Base-by-base conservation (phyloP, 1,284 basidiomycete genomes). In the Veloboletus limbatus region DNA sequence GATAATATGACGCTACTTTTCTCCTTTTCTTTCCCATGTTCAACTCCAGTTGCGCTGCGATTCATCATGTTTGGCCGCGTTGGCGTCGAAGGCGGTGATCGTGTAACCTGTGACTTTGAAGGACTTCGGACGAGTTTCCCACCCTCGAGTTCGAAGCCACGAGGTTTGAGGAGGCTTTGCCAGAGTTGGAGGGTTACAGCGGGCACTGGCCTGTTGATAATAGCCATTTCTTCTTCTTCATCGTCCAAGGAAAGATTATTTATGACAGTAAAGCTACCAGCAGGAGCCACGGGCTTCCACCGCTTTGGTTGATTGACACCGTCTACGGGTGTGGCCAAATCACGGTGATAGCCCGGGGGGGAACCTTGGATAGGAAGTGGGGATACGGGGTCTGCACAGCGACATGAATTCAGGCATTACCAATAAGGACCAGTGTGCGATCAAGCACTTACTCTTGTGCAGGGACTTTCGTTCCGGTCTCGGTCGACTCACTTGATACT, bases 141-240 rank as follows among this genome's bases (percentile, higher is more conserved):
- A 11, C 69, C 69, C 9, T 73, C 66, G 36, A 85, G 64, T 48
- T 78, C 74, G 60, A 81, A 86, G 8, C 85, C 85, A 16, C 85
- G 75, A 28, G 73, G 69, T 47, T 77, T 75, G 28, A 88, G 73
- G 14, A 88, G 75, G 51, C 73, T 75, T 37, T 76, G 72, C 85
- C 85, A 88, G 7, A 88, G 71, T 47, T 79, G 76, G 18, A 84
- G 70, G 6, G 81, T 82, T 3, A 80, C 71, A 0, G 72, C 72
- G 0, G 81, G 81, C 1, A 80, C 66, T 16, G 80, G 79, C 41
- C 74, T 78, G 2, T 78, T 69, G 13, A 73, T 61, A 0, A 75
- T 77, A 2, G 75, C 66, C 53, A 81, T 80, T 46, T 82, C 82
- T 27, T 76, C 74, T 40, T 65, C 57, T 3, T 57, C 45, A 2